Base-by-base conservation (phyloP, 768 basidiomycete genomes). In the Piloderma croceum region DNA sequence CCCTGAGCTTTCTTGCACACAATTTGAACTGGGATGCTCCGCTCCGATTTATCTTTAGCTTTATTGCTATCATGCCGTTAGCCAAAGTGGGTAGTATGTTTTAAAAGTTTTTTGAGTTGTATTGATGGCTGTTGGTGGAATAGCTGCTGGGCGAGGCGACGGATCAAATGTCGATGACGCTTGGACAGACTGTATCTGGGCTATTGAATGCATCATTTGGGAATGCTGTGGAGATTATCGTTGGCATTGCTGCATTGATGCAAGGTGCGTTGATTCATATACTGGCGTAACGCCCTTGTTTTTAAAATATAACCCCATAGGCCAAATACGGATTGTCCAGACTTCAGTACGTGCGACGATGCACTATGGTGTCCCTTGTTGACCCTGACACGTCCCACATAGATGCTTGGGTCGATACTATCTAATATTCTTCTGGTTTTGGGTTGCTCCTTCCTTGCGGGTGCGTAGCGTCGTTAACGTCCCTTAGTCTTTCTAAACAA, bases 341-440 rank as follows among this genome's bases (percentile, higher is more conserved):
- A 92, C 89, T 21, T 92, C 90, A 25, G 85, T 87, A 44, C 45
- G 76, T 53, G 29, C 22, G 25, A 20, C n/a, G 36, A 22, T 31
- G 27, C 18, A 24, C 15, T 11, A 27, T 35, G 12, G 24, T 41
- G 10, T 24, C 12, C 9, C 24, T 39, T 23, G 29, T 23, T 15
- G 15, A 10, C 15, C 42, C 33, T 15, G 18, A 20, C n/a, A 11
- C 32, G 4, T 15, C 24, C 31, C 29, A 6, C 39, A 4, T 48
- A 87, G 86, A 81, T 94, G 75, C 74, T 96, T 33, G 92, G 91
- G 15, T 91, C 89, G 21, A 87, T 96, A 44, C 64, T 96, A 27
- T 92, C 90, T 10, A 96, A 96, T 61, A 68, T 93, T 27, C 74
- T 96, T 7, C 71, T 96, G 25, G 91, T 97, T 13, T 69, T 97